phyloP scores from a whole-genome alignment of 2,329 filamentous ascomycete genomes.

The Trichoderma hamatum region DNA sequence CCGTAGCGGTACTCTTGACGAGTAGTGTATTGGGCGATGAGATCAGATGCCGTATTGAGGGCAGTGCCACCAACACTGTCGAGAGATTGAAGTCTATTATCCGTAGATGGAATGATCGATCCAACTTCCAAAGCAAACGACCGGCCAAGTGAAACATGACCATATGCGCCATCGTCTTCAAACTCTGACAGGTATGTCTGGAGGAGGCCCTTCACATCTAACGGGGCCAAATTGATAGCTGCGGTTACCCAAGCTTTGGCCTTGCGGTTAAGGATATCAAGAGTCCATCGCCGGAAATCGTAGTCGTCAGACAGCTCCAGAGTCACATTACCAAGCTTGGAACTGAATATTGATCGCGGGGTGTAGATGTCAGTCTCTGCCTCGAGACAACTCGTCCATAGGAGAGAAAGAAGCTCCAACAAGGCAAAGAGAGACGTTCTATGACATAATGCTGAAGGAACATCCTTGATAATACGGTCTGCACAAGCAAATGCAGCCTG shows the following conservation, averaged over 20 bases:
- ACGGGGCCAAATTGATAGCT: slow-evolving; percentile 80
- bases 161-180: slow-evolving; percentile 86
- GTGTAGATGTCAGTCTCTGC: slow-evolving; percentile 93
- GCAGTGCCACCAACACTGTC: slow-evolving; percentile 72
- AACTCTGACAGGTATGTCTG: slow-evolving; percentile 97
- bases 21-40: slow-evolving; percentile 95
- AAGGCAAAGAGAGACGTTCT: slow-evolving; percentile 89
- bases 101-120: slow-evolving; percentile 79
- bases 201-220: slow-evolving; percentile 92
- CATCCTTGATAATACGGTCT: slow-evolving; percentile 79
- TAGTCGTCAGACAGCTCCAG: slow-evolving; percentile 96
- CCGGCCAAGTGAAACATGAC: slow-evolving; percentile 86
- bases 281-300: slow-evolving; percentile 74
- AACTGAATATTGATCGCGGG: slow-evolving; percentile 80
- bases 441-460: slow-evolving; percentile 89
- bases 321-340: slow-evolving; percentile 73
- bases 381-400: slow-evolving; percentile 95
- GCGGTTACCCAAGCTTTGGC: slow-evolving; percentile 79
- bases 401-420: slow-evolving; percentile 85
- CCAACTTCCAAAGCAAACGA: slow-evolving; percentile 96
- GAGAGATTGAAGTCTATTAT: slow-evolving; percentile 82
- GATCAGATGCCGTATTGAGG: slow-evolving; percentile 92
- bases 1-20: slow-evolving; percentile 93
- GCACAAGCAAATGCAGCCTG: slow-evolving; percentile 82
- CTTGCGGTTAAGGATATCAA: slow-evolving; percentile 75